Base-by-base conservation (phyloP, 306 rosid species). In the Trifolium subterraneum region DNA sequence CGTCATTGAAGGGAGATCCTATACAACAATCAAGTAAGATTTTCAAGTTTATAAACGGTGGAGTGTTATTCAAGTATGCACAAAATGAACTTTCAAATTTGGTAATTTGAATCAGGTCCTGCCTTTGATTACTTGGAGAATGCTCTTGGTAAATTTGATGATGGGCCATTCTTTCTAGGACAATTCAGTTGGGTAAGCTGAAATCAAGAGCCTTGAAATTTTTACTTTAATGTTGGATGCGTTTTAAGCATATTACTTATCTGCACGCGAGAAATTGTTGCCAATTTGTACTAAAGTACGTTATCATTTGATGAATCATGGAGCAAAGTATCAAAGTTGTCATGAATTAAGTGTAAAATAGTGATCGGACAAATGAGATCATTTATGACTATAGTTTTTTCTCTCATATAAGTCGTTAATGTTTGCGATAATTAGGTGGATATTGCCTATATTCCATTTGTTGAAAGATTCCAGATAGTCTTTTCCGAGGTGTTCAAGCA, bases 111-210 rank as follows among this genome's bases (percentile, higher is more conserved):
- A 64, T 38, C 84, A 90, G 93, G 79, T 63, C 82, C 80, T 55
- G 81, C 82, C 70, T 88, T 90, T 86, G 96, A 92, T 83, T 85
- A 84, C 82, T 64, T 92, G 82, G 96, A 92, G 71, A 82, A 84
- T 55, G 85, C 92, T 81, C 87, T 92, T 70, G 75, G 78, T 25
- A 88, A 84, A 51, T 90, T 85, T 44, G 90, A 83, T 4, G 92
- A 87, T 10, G 92, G 96, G 6, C 92, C 98, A 39, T 87, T 88
- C 85, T 64, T 92, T 76, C 82, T 92, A 9, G 96, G 96, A 22
- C 88, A 84, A 31, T 80, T 92, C 61, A 92, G 98, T 71, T 79
- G 65, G 88, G 98, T 92, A 76, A 84, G 85, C 84, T 36, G 58
- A 76, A 72, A 45, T 50, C 65, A 44, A 10, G 25, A 35, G 65